Conservation (phyloP, 225 moss, liverwort and hornwort genomes). For the Lunularia cruciata region DNA sequence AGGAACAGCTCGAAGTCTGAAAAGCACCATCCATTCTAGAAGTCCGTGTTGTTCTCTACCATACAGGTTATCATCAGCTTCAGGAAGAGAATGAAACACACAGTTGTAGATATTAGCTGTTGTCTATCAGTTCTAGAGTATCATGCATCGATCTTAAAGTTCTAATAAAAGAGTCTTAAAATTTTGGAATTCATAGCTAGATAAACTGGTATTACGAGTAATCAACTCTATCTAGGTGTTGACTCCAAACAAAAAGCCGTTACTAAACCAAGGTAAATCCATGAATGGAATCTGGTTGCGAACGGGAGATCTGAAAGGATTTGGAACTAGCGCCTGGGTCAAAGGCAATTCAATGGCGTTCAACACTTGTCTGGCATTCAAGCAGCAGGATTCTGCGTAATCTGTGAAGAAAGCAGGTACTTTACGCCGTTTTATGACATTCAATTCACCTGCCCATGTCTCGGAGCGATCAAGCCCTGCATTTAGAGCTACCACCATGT, state of each 20-base stretch:
- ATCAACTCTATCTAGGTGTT: constrained; percentile 7
- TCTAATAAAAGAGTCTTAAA: too few species aligned
- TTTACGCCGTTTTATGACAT: constrained; percentile 19
- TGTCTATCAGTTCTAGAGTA: too few species aligned
- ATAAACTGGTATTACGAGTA: too few species aligned
- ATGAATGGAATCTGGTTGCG: constrained; percentile 19
- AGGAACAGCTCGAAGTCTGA: too few species aligned
- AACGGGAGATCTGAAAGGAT: constrained; percentile 33
- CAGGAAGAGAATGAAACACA: too few species aligned
- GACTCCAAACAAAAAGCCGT: constrained; percentile 34
- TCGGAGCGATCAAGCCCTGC: constrained; percentile 25
- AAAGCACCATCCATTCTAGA: too few species aligned
- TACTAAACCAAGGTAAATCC: constrained; percentile 31
- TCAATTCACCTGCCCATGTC: constrained; percentile 30
- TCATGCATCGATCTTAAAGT: too few species aligned
- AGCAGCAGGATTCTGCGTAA: constrained; percentile 32
- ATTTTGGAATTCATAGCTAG: too few species aligned
- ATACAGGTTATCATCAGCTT: too few species aligned
- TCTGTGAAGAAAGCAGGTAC: constrained; percentile 36
- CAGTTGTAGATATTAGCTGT: too few species aligned
- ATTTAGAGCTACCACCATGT: constrained; percentile 32
- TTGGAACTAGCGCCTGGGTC: constrained; percentile 18
- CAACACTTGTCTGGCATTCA: constrained; percentile 30
- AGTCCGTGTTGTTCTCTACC: too few species aligned
- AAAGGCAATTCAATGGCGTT: constrained; percentile 25